Evolutionary conservation across 805 yeast genomes (phyloP).

Genomic region (Naumovozyma baii): DNA sequence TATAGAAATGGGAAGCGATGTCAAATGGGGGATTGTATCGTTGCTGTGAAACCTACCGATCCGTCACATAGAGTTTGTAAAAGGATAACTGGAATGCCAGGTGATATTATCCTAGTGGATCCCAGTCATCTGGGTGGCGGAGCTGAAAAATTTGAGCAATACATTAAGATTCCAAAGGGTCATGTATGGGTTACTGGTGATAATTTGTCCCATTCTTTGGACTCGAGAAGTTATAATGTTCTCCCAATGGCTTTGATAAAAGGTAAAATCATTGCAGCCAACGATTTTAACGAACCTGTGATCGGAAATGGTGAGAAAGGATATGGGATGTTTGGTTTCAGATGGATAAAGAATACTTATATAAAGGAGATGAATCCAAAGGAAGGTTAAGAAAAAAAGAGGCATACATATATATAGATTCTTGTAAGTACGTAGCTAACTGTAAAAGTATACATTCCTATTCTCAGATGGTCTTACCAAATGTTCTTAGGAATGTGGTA

Average conservation of each 20-base stretch:
- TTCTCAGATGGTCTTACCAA: slow-evolving; percentile 11
- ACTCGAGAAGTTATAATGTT: slow-evolving; percentile 82
- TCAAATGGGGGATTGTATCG: slow-evolving; percentile 76
- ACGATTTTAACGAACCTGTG: slow-evolving; percentile 42
- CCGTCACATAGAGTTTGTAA: slow-evolving; percentile 83
- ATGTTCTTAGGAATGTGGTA: slow-evolving; percentile 51
- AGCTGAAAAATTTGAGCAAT: slow-evolving; percentile 33
- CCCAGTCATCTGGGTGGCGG: slow-evolving; percentile 40
- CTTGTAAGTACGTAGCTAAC: slow-evolving; percentile 1
- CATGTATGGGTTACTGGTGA: slow-evolving; percentile 98
- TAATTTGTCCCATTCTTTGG: slow-evolving; percentile 76
- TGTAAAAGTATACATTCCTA: neutral
- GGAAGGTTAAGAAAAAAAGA: neutral
- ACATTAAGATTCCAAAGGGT: slow-evolving; percentile 77
- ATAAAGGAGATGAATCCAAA: slow-evolving; percentile 24
- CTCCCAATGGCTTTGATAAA: slow-evolving; percentile 79
- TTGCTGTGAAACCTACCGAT: slow-evolving; percentile 83
- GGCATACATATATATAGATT: slow-evolving; percentile 1
- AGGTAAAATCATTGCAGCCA: slow-evolving; percentile 77
- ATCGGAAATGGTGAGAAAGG: slow-evolving; percentile 24
- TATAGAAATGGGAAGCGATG: slow-evolving; percentile 56
- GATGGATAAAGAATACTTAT: slow-evolving; percentile 47
- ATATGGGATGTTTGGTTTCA: slow-evolving; percentile 41
- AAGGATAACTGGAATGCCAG: slow-evolving; percentile 92
- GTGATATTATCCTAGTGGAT: slow-evolving; percentile 73